Conservation (phyloP, 2,329 filamentous ascomycete genomes). For the Penicillium nordicum region DNA sequence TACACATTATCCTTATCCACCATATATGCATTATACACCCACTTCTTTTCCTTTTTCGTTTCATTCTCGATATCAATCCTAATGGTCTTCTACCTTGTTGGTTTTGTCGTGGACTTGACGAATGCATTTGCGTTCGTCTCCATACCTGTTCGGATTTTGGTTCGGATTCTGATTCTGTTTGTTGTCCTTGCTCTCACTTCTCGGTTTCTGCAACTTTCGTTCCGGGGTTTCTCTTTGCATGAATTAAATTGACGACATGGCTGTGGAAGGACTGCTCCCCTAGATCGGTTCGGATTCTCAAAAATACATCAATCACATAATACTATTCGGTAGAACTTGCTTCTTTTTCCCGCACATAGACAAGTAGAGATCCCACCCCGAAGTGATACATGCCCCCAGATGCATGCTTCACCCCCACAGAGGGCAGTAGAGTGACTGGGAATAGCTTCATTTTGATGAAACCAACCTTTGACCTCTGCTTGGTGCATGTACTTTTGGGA, state of each 20-base stretch:
- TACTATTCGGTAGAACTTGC: not conserved
- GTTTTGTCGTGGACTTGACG: not conserved
- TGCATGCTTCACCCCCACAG: too few species aligned
- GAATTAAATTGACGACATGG: not conserved
- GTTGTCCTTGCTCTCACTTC: not conserved
- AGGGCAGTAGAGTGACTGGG: too few species aligned
- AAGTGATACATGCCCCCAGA: not conserved
- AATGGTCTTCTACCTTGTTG: not conserved
- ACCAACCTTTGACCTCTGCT: too few species aligned
- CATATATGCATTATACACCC: conserved; percentile 20
- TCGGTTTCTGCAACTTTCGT: not conserved
- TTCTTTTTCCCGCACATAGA: not conserved
- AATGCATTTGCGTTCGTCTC: not conserved
- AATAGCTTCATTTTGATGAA: too few species aligned
- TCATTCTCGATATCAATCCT: not conserved
- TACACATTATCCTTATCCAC: conserved; percentile 20
- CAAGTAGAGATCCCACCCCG: not conserved
- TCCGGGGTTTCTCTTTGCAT: conserved; percentile 8
- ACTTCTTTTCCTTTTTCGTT: not conserved
- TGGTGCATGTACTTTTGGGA: too few species aligned
- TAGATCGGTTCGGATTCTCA: not conserved
- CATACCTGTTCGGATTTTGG: not conserved
- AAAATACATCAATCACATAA: not conserved
- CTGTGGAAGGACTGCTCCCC: not conserved
- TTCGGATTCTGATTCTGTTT: not conserved